Conservation (phyloP, 441 rosid species). For the Croton setiger region DNA sequence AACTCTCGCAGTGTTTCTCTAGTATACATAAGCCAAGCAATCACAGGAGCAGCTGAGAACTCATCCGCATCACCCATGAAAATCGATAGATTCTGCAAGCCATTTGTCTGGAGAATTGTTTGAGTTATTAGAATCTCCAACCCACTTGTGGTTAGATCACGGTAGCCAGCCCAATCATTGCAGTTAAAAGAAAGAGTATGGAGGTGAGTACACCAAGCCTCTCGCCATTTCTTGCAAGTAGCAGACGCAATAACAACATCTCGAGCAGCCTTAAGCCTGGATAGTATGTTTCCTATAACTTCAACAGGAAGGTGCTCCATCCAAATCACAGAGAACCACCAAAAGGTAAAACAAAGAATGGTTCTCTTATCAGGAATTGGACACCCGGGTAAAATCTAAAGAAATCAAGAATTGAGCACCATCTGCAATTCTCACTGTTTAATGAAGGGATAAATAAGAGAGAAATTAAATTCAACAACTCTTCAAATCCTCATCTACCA, state of each 20-base stretch:
- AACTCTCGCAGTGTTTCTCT: conserved; percentile 58
- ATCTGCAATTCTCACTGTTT: background rate
- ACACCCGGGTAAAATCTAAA: background rate
- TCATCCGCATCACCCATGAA: conserved; percentile 55
- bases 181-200: conserved; percentile 57
- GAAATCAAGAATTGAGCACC: background rate
- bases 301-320: conserved; percentile 57
- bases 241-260: conserved; percentile 68
- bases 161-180: conserved; percentile 41
- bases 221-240: conserved; percentile 69
- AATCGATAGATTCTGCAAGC: conserved; percentile 59
- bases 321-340: background rate
- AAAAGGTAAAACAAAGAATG: background rate
- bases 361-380: background rate
- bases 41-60: conserved; percentile 60
- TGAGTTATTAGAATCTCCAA: conserved; percentile 36
- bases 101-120: conserved; percentile 68
- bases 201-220: conserved; percentile 61
- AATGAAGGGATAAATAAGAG: background rate
- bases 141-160: background rate
- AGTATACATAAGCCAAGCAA: conserved; percentile 81
- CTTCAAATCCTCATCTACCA: background rate
- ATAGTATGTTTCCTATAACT: conserved; percentile 63
- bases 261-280: conserved; percentile 49
- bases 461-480: background rate